Conservation (phyloP, 495 filamentous ascomycete genomes). For the Daldinia childiae region DNA sequence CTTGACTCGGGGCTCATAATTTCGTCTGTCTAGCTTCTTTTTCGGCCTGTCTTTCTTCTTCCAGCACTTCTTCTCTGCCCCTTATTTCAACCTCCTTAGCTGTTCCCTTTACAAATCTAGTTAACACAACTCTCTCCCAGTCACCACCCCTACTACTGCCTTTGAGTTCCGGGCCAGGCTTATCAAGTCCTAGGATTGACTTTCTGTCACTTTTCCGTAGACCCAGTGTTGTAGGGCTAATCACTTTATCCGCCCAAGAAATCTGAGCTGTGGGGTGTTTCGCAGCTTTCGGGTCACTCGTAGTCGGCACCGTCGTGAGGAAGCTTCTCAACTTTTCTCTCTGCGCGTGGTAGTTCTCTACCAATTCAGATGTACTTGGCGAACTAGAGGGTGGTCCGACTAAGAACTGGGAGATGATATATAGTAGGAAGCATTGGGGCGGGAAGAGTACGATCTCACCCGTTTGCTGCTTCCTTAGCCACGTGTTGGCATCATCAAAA, state of each 20-base stretch:
- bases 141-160: constrained; percentile 72
- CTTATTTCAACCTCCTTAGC: constrained; percentile 64
- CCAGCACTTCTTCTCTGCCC: constrained; percentile 61
- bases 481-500: constrained; percentile 75
- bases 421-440: constrained; percentile 85
- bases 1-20: constrained; percentile 35
- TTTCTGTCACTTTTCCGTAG: constrained; percentile 64
- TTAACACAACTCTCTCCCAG: constrained; percentile 74
- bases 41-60: constrained; percentile 47
- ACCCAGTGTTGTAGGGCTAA: constrained; percentile 71
- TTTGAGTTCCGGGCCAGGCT: constrained; percentile 76
- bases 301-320: constrained; percentile 54
- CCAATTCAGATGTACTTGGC: constrained; percentile 34
- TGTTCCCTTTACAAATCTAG: constrained; percentile 68
- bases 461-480: constrained; percentile 68
- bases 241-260: constrained; percentile 80
- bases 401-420: constrained; percentile 70
- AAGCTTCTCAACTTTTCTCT: constrained; percentile 68
- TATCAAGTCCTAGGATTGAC: constrained; percentile 72
- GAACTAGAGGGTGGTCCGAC: constrained; percentile 51
- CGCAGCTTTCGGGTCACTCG: constrained; percentile 23
- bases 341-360: constrained; percentile 61
- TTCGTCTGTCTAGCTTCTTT: constrained; percentile 22
- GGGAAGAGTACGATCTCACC: constrained; percentile 87
- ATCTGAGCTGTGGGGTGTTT: constrained; percentile 54